Base-by-base conservation (phyloP, 768 basidiomycete genomes). In the Psilocybe azurescens region DNA sequence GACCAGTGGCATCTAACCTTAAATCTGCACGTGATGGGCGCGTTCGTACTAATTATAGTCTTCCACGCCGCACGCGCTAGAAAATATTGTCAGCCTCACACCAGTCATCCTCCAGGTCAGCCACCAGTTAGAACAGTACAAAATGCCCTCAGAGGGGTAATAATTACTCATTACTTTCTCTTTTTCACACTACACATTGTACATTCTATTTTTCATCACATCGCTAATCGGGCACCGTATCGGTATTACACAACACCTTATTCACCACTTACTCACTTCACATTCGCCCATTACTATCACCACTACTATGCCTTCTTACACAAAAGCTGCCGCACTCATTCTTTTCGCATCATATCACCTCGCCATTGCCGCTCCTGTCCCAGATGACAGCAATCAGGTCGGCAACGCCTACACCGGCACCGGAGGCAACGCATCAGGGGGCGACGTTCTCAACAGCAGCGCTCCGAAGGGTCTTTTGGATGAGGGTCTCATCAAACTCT, bases 391-490 rank as follows among this genome's bases (percentile, higher is more conserved):
- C 50, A 59, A 65, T 39, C 69, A 75, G 53, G 71, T 68, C 60
- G 71, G 47, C 58, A 78, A 74, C 70, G 62, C 70, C 39, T 76
- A 75, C 57, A 66, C 73, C 24, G 79, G 78, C 4, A 52, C 61
- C 20, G 79, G 73, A 16, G 79, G 79, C 14, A 60, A 68, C 29
- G 71, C 78, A 18, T 44, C 54, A 6, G 80, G 80, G 56, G 79
- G 36, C 13, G 11, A 14, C 29, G 24, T 48, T 10, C 13, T 52
- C n/a, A 48, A 30, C 29, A 38, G 32, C 2, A 46, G 36, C 32
- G 55, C 53, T 28, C 53, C 59, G 14, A 32, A 48, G 30, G 49
- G 66, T 29, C 49, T 65, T 14, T 52, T 72, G 5, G 58, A 59
- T 7, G 51, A 65, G 1, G 5, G 70, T 10, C 38, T 76, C 2